Conservation (phyloP, 306 rosid genomes). For the Arachis stenosperma region DNA sequence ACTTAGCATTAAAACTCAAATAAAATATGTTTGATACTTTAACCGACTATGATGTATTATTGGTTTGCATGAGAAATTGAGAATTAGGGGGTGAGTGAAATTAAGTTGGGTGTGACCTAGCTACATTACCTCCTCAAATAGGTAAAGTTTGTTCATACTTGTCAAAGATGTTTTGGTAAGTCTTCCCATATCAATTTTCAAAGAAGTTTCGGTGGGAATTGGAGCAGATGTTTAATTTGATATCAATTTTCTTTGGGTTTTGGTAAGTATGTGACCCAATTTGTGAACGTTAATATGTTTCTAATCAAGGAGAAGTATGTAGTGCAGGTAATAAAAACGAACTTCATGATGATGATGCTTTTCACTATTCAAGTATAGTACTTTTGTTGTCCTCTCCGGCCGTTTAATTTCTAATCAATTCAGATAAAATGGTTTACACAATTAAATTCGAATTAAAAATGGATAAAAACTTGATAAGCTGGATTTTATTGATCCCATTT, state of each 20-base stretch:
- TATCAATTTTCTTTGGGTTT: conserved; percentile 4
- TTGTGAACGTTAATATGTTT: background rate
- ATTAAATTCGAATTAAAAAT: no score
- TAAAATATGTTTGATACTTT: no score
- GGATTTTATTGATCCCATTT: no score
- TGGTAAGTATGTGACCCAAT: background rate
- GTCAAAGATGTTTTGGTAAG: conserved; percentile 44
- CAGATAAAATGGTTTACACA: no score
- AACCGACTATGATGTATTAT: no score
- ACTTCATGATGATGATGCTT: background rate
- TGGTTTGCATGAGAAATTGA: conserved; percentile 4
- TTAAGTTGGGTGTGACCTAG: background rate
- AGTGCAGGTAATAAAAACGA: background rate
- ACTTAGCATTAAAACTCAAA: no score
- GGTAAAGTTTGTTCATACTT: conserved; percentile 25
- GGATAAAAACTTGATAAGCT: no score
- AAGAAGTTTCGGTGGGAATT: conserved; percentile 35
- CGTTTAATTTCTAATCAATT: no score
- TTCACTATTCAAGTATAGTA: background rate
- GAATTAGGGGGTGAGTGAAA: conserved; percentile 22
- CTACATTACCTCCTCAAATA: conserved; percentile 6
- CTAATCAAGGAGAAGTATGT: background rate
- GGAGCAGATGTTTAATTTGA: background rate
- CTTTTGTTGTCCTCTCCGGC: background rate
- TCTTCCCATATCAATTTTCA: conserved; percentile 31